Conservation (phyloP, 768 basidiomycete genomes). For the Rhodotorula graminis region DNA sequence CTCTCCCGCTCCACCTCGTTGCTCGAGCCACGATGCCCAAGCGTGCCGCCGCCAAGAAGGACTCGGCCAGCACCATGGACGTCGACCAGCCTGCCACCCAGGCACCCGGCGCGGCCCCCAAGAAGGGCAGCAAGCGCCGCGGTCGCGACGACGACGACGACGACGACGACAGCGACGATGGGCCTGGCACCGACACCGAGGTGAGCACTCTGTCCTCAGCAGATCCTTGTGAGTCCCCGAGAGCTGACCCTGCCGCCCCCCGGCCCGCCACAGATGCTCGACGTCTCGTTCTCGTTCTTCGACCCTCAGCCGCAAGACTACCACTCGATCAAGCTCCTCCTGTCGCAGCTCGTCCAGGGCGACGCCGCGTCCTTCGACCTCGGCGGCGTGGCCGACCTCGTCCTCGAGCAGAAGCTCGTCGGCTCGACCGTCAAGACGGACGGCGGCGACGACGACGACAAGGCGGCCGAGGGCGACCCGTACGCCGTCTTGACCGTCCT, state of each 20-base stretch:
- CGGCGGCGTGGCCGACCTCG: constrained; percentile 70
- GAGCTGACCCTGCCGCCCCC: too few species aligned
- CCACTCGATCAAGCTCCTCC: constrained; percentile 58
- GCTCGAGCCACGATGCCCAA: not conserved
- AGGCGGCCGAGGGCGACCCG: constrained; percentile 61
- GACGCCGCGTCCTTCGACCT: constrained; percentile 71
- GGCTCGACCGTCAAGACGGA: constrained; percentile 93
- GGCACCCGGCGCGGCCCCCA: not conserved
- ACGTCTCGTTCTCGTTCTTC: constrained; percentile 93
- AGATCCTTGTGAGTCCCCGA: too few species aligned
- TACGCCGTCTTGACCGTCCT: constrained; percentile 80
- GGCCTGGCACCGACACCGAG: constrained; percentile 6
- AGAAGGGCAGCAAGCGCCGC: not conserved
- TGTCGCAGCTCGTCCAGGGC: constrained; percentile 60
- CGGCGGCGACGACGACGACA: constrained; percentile 55
- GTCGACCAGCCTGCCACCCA: not conserved
- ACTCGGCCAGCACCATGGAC: not conserved
- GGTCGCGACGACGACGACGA: not conserved
- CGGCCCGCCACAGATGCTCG: constrained; percentile 57
- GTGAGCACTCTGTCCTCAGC: too few species aligned
- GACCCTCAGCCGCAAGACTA: constrained; percentile 83
- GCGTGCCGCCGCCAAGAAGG: not conserved
- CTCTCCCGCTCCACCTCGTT: not conserved
- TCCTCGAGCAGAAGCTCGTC: constrained; percentile 66
- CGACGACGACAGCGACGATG: constrained; percentile 9